Base-by-base conservation (phyloP, 176 grass and related monocot genomes). In the Raddia distichophylla region DNA sequence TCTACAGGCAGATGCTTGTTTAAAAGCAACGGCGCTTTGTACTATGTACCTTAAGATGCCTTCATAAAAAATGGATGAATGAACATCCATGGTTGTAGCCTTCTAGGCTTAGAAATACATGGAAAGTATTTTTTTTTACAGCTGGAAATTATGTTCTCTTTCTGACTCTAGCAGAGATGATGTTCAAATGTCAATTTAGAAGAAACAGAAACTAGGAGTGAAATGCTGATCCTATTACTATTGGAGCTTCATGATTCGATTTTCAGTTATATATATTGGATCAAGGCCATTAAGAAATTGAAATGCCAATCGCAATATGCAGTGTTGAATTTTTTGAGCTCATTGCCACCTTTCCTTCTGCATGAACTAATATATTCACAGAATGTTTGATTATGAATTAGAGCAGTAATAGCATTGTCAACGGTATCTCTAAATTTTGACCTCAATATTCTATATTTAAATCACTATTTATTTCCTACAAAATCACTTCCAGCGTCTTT, bases 1-100 rank as follows among this genome's bases (percentile, higher is more conserved):
- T 71, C 55, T 60, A 58, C 5, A 17, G 78, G 66, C 59, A 67
- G 87, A 69, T 85, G 82, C 64, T 85, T 63, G 40, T 76, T 89
- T 48, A 35, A 80, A 80, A 77, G 54, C 64, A 76, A 56, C 64
- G 43, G 37, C 73, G 73, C 2, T 33, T 33, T 84, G 76, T 89
- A 84, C 69, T 78, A 11, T 45, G 74, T 83, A 79, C 60, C 44
- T 61, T 40, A 61, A 69, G 55, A 47, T 37, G 40, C 46, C 10
- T 80, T 84, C 44, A 65, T 49, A 46, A 82, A 73, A 73, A 42
- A 45, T 8, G 56, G 53, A 60, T 57, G 46, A 76, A 55, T 56
- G 54, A 81, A 59, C 57, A 64, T 71, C 55, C 13, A 54, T 76
- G 8, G 40, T 48, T 73, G 59, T 58, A 86, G 68, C 32, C 7